Evolutionary conservation across 2,329 filamentous ascomycete species (phyloP).

Genomic region (Ramularia collo-cygni): DNA sequence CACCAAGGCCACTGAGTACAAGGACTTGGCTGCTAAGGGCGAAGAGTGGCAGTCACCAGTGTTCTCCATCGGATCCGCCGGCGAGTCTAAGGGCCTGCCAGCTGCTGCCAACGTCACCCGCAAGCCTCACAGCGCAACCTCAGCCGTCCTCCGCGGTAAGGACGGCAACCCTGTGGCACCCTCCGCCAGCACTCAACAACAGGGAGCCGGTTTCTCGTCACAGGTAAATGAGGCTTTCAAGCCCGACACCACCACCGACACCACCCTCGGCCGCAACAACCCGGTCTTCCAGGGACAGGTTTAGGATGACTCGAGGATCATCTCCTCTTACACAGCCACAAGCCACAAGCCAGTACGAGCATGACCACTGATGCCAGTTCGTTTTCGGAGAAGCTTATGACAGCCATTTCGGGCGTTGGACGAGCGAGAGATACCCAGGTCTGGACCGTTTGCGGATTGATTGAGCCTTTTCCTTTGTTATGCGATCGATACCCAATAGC

Average conservation of each 20-base stretch:
- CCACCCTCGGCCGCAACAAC: conserved; percentile 37
- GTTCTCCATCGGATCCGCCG: conserved; percentile 76
- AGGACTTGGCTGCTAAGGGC: conserved; percentile 76
- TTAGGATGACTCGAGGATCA: conserved; percentile 19
- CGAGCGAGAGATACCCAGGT: conserved; percentile 19
- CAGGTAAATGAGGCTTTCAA: conserved; percentile 32
- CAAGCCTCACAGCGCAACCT: conserved; percentile 49
- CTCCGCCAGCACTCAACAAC: conserved; percentile 16
- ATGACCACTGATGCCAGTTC: conserved; percentile 1
- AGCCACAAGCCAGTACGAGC: neutral
- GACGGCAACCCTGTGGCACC: conserved; percentile 4
- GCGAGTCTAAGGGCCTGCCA: conserved; percentile 66
- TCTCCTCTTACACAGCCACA: conserved; percentile 3
- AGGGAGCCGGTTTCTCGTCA: conserved; percentile 31
- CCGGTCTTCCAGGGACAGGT: conserved; percentile 36
- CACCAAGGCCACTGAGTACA: conserved; percentile 90
- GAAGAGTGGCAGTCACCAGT: conserved; percentile 92
- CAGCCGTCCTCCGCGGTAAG: conserved; percentile 22
- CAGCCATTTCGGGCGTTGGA: conserved; percentile 19
- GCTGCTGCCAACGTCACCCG: conserved; percentile 46
- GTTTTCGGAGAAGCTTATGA: conserved; percentile 11
- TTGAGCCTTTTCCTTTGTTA: conserved; percentile 8
- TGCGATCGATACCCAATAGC: conserved; percentile 22
- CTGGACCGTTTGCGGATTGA: conserved; percentile 11
- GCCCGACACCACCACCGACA: conserved; percentile 24